Evolutionary conservation across 345 rosid genomes (phyloP).

Genomic region (Syzygium aqueum): DNA sequence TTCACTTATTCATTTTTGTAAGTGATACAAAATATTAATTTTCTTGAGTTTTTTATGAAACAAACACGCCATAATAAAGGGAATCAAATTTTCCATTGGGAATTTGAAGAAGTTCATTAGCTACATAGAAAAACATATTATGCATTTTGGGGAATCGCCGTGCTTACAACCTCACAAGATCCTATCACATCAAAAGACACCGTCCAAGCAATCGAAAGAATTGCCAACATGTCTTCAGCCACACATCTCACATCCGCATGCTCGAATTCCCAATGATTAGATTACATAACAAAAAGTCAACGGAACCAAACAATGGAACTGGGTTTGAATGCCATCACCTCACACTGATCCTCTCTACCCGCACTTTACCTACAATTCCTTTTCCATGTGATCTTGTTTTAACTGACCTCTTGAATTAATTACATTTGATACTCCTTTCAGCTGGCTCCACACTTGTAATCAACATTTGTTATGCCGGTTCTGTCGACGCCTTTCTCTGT

Average conservation of each 20-base stretch:
- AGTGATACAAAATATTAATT: rapidly evolving
- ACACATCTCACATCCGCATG: not conserved
- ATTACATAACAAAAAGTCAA: not conserved
- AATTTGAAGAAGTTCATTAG: not conserved
- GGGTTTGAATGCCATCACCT: not conserved
- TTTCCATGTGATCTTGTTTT: not conserved
- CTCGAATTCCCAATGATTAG: not conserved
- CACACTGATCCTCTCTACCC: not conserved
- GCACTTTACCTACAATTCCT: not conserved
- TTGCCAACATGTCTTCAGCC: not conserved
- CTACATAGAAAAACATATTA: not conserved
- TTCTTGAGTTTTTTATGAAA: not conserved
- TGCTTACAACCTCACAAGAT: not conserved
- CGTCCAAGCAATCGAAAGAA: not conserved
- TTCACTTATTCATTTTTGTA: not conserved
- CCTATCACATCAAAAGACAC: not conserved
- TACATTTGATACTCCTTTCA: not conserved
- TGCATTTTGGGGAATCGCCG: not conserved
- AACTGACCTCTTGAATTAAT: not conserved
- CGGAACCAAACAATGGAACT: not conserved
- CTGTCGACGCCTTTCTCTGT: not conserved
- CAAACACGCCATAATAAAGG: not conserved
- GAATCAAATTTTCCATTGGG: not conserved
- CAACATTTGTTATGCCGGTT: not conserved
- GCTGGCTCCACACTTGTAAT: not conserved